Base-by-base conservation (phyloP, 139 green algal species). In the Astrephomene gubernaculifera region DNA sequence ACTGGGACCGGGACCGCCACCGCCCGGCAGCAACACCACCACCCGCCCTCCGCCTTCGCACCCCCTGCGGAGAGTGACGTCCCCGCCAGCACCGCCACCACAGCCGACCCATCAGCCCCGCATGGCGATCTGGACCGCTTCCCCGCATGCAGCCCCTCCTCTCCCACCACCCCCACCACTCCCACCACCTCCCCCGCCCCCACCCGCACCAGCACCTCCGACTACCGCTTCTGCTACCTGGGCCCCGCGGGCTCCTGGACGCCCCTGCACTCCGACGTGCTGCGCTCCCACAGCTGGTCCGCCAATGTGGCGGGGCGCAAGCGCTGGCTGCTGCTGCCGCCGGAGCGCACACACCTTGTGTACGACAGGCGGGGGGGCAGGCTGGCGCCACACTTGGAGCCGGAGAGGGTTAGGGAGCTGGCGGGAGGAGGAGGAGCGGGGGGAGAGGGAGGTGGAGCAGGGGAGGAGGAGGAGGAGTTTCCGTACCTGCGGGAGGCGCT, bases 251-350 rank as follows among this genome's bases (percentile, higher is more conserved):
- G 95, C 31, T 93, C 89, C 24, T 94, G 85, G 83, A 99, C 96
- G 4, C 88, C 89, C 12, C 86, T 98, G 57, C 96, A 99, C 85
- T 81, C 93, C 1, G 96, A 99, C 85, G 96, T 99, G 72, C 89
- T 99, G 39, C 89, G 93, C 31, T 96, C 89, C 43, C 95, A 91
- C 91, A 94, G 83, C 83, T 99, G 96, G 96, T 95, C 87, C 5
- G 90, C 89, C 76, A 98, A 98, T 71, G 83, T 97, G 17, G 82
- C 75, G 4, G 94, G 94, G 22, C 64, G 63, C 41, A 97, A 97
- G 90, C 54, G 81, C 61, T 97, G 96, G 96, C 90, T 91, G 54
- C 79, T 98, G 68, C 89, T 98, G 65, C 86, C 89, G 5, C 93
- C 96, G 1, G 22, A 88, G 38, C 80, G 94, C 86, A 93, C 93